phyloP scores from a whole-genome alignment of 1,139 yeast genomes.

The Pichia kudriavzevii region DNA sequence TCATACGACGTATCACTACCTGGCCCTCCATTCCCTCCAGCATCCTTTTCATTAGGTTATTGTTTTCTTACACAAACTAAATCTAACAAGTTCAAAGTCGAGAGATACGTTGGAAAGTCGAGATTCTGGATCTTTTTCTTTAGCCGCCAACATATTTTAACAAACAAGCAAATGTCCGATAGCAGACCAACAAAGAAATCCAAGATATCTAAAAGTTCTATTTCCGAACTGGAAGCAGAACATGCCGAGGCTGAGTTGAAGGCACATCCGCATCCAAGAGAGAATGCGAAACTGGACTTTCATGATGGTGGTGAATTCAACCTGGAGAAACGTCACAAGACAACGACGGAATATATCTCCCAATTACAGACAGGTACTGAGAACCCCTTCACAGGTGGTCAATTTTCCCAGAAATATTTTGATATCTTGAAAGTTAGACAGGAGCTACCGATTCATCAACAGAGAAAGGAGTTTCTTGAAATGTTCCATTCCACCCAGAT shows the following conservation, averaged over 20 bases:
- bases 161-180: constrained; percentile 17
- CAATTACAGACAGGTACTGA: constrained; percentile 51
- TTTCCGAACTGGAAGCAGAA: constrained; percentile 50
- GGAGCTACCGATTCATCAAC: constrained; percentile 89
- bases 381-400: constrained; percentile 75
- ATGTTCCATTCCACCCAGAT: constrained; percentile 84
- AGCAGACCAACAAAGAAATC: constrained; percentile 35
- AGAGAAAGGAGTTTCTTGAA: constrained; percentile 77
- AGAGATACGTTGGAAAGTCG: too few relatives aligned
- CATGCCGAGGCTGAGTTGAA: constrained; percentile 42
- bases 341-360: constrained; percentile 68
- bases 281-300: constrained; percentile 22
- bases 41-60: too few relatives aligned
- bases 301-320: constrained; percentile 53
- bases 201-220: constrained; percentile 36
- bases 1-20: too few relatives aligned
- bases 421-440: constrained; percentile 73
- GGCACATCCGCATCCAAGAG: constrained; percentile 33
- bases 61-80: too few relatives aligned
- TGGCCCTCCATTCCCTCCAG: too few relatives aligned
- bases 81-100: too few relatives aligned
- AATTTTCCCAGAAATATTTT: constrained; percentile 58
- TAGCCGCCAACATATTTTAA: too few relatives aligned
- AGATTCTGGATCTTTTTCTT: too few relatives aligned
- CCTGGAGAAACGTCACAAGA: constrained; percentile 50